Base-by-base conservation (phyloP, 768 basidiomycete genomes). In the Dentipellis sp. region DNA sequence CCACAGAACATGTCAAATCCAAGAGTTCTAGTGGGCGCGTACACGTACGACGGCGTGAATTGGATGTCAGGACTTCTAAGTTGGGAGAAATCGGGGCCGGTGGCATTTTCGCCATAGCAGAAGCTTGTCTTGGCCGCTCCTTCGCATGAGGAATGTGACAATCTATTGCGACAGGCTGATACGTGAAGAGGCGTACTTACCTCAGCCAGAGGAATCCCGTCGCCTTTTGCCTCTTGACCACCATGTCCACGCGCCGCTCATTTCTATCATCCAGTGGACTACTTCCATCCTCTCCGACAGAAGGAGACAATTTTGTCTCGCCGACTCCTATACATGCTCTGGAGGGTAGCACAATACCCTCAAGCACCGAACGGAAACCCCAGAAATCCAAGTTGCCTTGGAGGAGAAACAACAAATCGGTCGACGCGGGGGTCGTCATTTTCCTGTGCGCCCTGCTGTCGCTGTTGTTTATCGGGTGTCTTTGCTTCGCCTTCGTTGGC, bases 401-500 rank as follows among this genome's bases (percentile, higher is more conserved):
- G 29, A 3, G 29, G 6, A 29, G 29, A 29, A 29, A 29, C 29
- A 29, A 29, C 29, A 37, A 68, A 17, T 70, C 66, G 0, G 55
- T 71, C 4, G 64, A 62, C 10, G 63, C 63, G 10, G 40, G 53
- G 1, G 67, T 67, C 49, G 53, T 71, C 21, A 62, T 73, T 21
- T 60, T 60, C 16, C 67, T 81, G 35, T 72, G 74, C 17, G 60
- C 78, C 21, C 59, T 76, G 0, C 64, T 76, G 6, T 82, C 79
- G 35, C 58, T 80, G 8, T 64, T 78, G 22, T 80, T 82, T 62
- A 75, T 79, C 46, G 56, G 70, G 38, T 70, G 73, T 10, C 64
- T 82, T n/a, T 76, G 75, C 1, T 73, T 74, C 58, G 70, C 77
- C 5, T 81, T 82, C 64, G 66, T 78, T 39, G 75, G 78, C 4